These are phyloP conservation scores for Phytophthora lateralis DNA, from an alignment of 352 stramenopile species.

Conservation along the genomic window DNA sequence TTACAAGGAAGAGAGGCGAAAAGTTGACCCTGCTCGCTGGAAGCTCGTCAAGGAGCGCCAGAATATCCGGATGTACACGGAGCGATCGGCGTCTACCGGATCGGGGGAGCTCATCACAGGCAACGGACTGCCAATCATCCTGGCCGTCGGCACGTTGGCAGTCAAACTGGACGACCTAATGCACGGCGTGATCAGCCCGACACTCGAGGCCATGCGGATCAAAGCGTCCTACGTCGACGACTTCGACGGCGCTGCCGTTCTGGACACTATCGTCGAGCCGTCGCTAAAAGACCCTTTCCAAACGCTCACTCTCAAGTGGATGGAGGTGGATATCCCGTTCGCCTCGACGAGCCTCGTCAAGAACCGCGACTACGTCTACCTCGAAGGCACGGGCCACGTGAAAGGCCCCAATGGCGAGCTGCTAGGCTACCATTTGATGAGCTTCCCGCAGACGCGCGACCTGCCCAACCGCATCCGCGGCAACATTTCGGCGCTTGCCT, in stretches of 20 bases:
- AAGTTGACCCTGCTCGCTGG: too few relatives aligned
- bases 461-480: conserved; percentile 16
- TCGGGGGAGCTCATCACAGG: too few relatives aligned
- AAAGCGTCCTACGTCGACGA: conserved; percentile 45
- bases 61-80: too few relatives aligned
- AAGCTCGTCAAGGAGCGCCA: too few relatives aligned
- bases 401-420: conserved; percentile 16
- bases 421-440: conserved; percentile 30
- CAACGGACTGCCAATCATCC: too few relatives aligned
- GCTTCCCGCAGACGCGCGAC: conserved; percentile 31
- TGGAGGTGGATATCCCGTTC: conserved; percentile 34
- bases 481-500: conserved; percentile 24
- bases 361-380: conserved; percentile 44
- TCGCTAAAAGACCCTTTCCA: conserved; percentile 53
- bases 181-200: conserved; percentile 40
- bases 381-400: conserved; percentile 27
- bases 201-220: conserved; percentile 29
- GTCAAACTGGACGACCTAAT: conserved; percentile 36
- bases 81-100: too few relatives aligned
- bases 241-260: conserved; percentile 37
- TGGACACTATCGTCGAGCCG: conserved; percentile 40
- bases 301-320: conserved; percentile 35
- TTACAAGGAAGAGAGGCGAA: too few relatives aligned
- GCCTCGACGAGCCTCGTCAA: conserved; percentile 35
- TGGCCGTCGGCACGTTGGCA: too few relatives aligned